These are phyloP conservation scores for Friedmanniomyces simplex DNA, from an alignment of 495 filamentous ascomycete species.

Conservation along the genomic window DNA sequence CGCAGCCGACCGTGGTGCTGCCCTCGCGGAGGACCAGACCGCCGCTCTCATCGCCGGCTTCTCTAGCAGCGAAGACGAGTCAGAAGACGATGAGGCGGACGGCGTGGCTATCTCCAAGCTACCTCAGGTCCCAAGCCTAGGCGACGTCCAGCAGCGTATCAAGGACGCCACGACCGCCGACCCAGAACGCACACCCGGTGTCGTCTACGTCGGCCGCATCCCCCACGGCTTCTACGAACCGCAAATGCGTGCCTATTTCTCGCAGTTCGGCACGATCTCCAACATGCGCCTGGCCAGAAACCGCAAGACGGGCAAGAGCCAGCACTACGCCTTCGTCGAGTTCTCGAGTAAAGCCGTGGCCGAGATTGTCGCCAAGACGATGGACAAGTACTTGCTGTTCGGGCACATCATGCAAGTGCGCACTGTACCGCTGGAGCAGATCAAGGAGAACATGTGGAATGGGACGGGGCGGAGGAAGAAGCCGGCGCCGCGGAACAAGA, in stretches of 20 bases:
- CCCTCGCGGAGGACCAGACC: conserved; percentile 51
- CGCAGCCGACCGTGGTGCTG: conserved; percentile 1
- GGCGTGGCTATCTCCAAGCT: conserved; percentile 50
- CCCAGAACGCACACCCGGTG: conserved; percentile 50
- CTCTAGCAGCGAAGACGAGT: conserved; percentile 55
- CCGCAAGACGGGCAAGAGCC: conserved; percentile 72
- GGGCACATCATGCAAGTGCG: conserved; percentile 84
- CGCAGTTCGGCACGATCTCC: conserved; percentile 82
- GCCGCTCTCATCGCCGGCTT: conserved; percentile 64
- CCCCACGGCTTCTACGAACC: conserved; percentile 95
- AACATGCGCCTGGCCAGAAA: conserved; percentile 82
- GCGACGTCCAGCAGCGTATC: conserved; percentile 48
- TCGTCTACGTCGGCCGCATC: conserved; percentile 81
- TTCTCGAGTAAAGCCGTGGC: conserved; percentile 71
- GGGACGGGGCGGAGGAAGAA: conserved; percentile 74
- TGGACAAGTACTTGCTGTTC: conserved; percentile 96
- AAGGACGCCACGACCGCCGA: conserved; percentile 30
- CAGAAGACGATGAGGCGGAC: conserved; percentile 38
- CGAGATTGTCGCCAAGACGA: conserved; percentile 80
- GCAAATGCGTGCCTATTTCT: conserved; percentile 87
- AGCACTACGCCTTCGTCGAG: conserved; percentile 90
- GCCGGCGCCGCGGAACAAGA: conserved; percentile 69
- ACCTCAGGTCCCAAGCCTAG: conserved; percentile 39
- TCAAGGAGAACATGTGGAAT: conserved; percentile 74
- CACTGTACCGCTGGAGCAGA: conserved; percentile 58